Evolutionary conservation across 1,139 yeast genomes (phyloP).

Genomic region (Taphrina wiesneri): DNA sequence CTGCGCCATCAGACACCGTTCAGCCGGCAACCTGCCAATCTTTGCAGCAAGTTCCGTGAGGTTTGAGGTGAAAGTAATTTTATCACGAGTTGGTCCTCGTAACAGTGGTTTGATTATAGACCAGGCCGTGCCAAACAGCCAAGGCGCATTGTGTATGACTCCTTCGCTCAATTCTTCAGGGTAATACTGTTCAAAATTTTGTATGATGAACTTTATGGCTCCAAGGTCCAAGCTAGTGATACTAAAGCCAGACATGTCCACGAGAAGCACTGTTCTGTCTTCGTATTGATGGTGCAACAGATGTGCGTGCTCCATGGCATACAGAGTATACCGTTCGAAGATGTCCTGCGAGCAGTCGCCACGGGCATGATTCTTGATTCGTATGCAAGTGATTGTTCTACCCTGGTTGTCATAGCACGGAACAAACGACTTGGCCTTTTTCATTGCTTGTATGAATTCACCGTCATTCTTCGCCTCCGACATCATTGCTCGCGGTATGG

Average conservation of each 20-base stretch:
- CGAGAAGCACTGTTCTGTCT: conserved; percentile 28
- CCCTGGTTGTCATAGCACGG: conserved; percentile 31
- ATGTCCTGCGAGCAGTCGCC: conserved; percentile 30
- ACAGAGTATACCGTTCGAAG: conserved; percentile 21
- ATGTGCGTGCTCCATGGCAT: conserved; percentile 31
- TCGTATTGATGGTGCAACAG: conserved; percentile 22
- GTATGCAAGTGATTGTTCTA: conserved; percentile 22
- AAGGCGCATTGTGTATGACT: conserved; percentile 29
- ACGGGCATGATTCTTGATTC: conserved; percentile 19
- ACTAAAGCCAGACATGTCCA: conserved; percentile 30
- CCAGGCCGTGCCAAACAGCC: conserved; percentile 29
- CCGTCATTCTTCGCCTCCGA: conserved; percentile 20
- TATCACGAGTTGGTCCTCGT: conserved; percentile 22
- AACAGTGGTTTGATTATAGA: conserved; percentile 28
- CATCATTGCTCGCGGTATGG: conserved; percentile 21
- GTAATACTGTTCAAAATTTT: conserved; percentile 31
- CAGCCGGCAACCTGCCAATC: conserved; percentile 22
- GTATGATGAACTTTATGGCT: conserved; percentile 31
- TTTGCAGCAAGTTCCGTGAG: conserved; percentile 15
- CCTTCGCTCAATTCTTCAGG: conserved; percentile 33
- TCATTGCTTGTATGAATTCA: conserved; percentile 17
- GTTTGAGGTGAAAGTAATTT: conserved; percentile 28
- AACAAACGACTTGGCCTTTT: conserved; percentile 29
- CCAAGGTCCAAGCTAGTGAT: conserved; percentile 17
- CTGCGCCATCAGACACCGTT: conserved; percentile 1